A percentile compares a stretch with the other conserved stretches of the same genome.
Evolutionary conservation across 139 green algal genomes (phyloP).

Genomic region (Chlamydomonas sphaeroides): DNA sequence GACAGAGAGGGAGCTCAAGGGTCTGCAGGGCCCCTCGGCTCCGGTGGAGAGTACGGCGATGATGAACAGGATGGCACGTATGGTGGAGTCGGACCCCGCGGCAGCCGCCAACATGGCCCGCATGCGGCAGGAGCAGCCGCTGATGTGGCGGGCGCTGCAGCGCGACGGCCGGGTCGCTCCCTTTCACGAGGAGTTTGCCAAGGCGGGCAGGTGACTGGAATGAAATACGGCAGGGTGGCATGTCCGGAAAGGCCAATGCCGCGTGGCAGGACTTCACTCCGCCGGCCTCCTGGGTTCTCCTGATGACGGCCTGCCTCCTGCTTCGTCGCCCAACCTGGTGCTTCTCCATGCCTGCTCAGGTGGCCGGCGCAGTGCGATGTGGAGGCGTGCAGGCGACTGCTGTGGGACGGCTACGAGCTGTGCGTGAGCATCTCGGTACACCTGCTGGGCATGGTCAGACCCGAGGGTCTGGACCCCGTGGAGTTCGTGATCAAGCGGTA

Average conservation of each 20-base stretch:
- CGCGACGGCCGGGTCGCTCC: slow-evolving; percentile 6
- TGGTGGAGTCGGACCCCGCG: neutral
- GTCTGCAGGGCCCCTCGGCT: too few relatives aligned
- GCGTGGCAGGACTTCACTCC: too few relatives aligned
- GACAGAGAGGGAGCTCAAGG: too few relatives aligned
- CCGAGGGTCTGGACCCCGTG: neutral
- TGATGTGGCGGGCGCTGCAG: neutral
- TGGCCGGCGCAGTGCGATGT: slow-evolving; percentile 1
- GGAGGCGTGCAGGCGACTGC: neutral
- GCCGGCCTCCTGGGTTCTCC: too few relatives aligned
- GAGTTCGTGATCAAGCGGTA: slow-evolving; percentile 1
- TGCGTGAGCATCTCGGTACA: slow-evolving; percentile 21
- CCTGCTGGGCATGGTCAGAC: neutral
- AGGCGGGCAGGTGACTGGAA: slow-evolving; percentile 43
- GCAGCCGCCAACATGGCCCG: neutral
- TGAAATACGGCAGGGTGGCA: too few relatives aligned
- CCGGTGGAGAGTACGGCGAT: neutral
- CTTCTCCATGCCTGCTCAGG: too few relatives aligned
- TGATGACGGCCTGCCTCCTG: too few relatives aligned
- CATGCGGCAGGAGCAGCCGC: neutral
- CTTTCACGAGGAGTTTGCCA: slow-evolving; percentile 34
- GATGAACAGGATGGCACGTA: neutral
- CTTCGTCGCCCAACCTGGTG: too few relatives aligned
- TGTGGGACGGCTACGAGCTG: slow-evolving; percentile 43
- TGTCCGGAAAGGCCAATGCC: too few relatives aligned